Evolutionary conservation across 148 eudicot species (phyloP), one percentile per base, ranked within the genome.

Genomic region (Chenopodium quinoa): DNA sequence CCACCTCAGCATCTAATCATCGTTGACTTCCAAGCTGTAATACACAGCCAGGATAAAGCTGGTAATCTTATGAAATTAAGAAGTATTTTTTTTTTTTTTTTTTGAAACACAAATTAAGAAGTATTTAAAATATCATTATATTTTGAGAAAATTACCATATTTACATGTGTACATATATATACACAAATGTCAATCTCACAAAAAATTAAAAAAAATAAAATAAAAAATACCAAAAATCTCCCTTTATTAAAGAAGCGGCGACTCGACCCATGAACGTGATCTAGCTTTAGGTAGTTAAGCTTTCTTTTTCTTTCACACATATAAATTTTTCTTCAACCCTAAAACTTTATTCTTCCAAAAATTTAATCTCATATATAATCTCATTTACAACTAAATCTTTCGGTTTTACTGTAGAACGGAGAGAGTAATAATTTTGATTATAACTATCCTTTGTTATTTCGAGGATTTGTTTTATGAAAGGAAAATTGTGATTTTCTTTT

Each of bases 1-100:
- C 75, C 85, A 83, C 81, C 85, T 83, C 85, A 78, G 71, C 85
- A 82, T 72, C 81, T 63, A 78, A 62, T 83, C 85, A 73, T 5
- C 78, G 31, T 83, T 72, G 78, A 83, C 81, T 47, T 72, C 23
- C 48, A 79, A 48, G 14, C n/a, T 20, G 9, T 73, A 47, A 23
- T 23, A 1, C 32, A 62, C 66, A 22, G 27, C 27, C 9, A 62
- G 8, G 66, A 62, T 62, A 62, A 62, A 62, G 66, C 66, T 62
- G 66, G 66, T 62, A n/a, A 62, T 62, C 25, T 62, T 5, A 62
- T 1, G 0, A 8, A 62, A 7, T 12, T 14, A 66, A 19, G 17
- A 66, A 52, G 29, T 27, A 27, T 27, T 22, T 66, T 23, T 23
- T 22, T 66, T 23, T 23, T 23, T 23, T 23, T 23, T 23, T 23